Evolutionary conservation across 176 grass and related monocot species (phyloP).

Genomic region (Raddia distichophylla): DNA sequence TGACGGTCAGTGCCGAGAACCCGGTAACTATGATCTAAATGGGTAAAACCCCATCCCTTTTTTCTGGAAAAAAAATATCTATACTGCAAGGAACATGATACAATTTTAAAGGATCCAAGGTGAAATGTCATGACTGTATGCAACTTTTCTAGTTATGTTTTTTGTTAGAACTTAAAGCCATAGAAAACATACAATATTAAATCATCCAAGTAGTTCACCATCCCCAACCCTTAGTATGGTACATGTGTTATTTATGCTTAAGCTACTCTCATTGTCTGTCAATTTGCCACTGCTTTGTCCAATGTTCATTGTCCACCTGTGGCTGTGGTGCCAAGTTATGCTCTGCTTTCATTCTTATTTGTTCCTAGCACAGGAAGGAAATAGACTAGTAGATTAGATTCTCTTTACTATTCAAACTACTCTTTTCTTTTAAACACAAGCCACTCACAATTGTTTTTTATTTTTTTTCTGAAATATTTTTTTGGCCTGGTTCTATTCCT

Average conservation of each 20-base stretch:
- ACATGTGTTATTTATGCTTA: background rate
- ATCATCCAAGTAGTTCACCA: conserved; percentile 17
- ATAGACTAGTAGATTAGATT: background rate
- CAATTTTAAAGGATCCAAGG: background rate
- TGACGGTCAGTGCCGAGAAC: too few species aligned
- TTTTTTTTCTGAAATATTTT: background rate
- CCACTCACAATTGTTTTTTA: background rate
- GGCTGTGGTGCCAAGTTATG: background rate
- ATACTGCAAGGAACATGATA: background rate
- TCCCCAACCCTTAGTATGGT: background rate
- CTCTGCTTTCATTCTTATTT: background rate
- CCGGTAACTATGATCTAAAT: too few species aligned
- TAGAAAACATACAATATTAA: background rate
- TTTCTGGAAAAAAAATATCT: background rate
- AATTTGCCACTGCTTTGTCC: background rate
- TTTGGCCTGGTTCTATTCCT: background rate
- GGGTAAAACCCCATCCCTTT: background rate
- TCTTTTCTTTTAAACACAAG: background rate
- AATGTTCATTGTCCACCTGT: background rate
- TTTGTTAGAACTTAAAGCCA: background rate
- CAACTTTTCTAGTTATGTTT: background rate
- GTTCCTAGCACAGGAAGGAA: background rate
- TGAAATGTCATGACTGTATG: background rate
- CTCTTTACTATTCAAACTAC: background rate
- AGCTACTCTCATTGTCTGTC: background rate